These are phyloP conservation scores for Phialophora expanda DNA, from an alignment of 2,329 filamentous ascomycete genomes.

Conservation along the genomic window DNA sequence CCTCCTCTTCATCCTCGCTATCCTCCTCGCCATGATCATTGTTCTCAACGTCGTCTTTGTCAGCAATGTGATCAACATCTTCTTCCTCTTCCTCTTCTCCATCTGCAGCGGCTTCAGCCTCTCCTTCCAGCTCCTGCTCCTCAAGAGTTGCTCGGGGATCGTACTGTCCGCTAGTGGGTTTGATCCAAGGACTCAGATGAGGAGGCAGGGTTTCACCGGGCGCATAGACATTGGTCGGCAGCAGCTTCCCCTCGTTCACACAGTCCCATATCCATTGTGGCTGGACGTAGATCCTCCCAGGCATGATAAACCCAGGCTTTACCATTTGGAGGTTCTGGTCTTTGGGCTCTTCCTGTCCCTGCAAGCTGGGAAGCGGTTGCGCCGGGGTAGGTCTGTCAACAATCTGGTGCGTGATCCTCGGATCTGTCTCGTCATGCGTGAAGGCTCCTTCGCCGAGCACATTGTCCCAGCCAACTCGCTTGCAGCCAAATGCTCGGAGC, in stretches of 20 bases:
- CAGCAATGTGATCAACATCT: slow-evolving; percentile 49
- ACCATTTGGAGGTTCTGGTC: slow-evolving; percentile 41
- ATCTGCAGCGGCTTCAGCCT: slow-evolving; percentile 68
- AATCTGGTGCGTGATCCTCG: slow-evolving; percentile 92
- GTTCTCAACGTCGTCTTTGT: slow-evolving; percentile 51
- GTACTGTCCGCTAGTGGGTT: slow-evolving; percentile 82
- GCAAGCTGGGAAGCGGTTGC: slow-evolving; percentile 52
- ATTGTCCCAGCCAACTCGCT: slow-evolving; percentile 91
- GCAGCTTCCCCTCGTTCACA: slow-evolving; percentile 86
- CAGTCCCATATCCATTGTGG: slow-evolving; percentile 99
- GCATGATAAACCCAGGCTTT: slow-evolving; percentile 73
- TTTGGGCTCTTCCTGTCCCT: slow-evolving; percentile 17
- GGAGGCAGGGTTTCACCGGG: slow-evolving; percentile 89
- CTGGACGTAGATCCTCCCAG: slow-evolving; percentile 91
- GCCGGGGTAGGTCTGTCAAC: slow-evolving; percentile 77
- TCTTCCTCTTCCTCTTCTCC: slow-evolving; percentile 49
- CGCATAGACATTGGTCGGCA: slow-evolving; percentile 84
- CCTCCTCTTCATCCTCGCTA: slow-evolving; percentile 45
- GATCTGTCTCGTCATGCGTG: slow-evolving; percentile 85
- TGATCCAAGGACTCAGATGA: slow-evolving; percentile 95
- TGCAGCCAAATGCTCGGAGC: slow-evolving; percentile 91
- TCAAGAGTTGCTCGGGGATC: slow-evolving; percentile 85
- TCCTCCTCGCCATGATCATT: slow-evolving; percentile 49
- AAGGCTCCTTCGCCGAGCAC: slow-evolving; percentile 90
- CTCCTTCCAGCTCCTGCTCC: slow-evolving; percentile 85